These are phyloP conservation scores for Knufia fluminis DNA, from an alignment of 2,329 filamentous ascomycete species.

Conservation along the genomic window DNA sequence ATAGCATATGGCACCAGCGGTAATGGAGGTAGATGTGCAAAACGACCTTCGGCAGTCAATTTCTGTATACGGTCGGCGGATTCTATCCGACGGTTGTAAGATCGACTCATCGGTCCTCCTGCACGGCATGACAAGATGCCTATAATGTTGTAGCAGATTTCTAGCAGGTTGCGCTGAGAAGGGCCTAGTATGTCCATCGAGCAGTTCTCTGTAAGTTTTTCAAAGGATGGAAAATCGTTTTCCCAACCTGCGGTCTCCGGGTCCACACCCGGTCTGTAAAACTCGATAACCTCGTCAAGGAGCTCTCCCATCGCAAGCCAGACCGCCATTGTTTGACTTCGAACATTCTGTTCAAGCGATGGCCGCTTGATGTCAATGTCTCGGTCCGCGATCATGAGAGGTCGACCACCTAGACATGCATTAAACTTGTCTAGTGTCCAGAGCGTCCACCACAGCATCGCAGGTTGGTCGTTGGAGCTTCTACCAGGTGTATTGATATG, in stretches of 20 bases:
- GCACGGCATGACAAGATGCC: constrained; percentile 49
- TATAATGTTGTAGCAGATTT: constrained; percentile 49
- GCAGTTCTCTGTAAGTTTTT: constrained; percentile 27
- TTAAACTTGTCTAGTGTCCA: constrained; percentile 36
- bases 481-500: constrained; percentile 32
- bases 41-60: constrained; percentile 28
- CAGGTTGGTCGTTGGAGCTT: constrained; percentile 24
- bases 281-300: constrained; percentile 31
- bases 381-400: constrained; percentile 31
- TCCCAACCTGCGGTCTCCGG: constrained; percentile 30
- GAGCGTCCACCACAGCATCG: constrained; percentile 32
- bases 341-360: constrained; percentile 9
- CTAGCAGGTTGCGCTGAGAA: constrained; percentile 31
- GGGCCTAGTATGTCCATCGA: neutral
- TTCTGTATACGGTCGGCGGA: constrained; percentile 48
- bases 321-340: constrained; percentile 26
- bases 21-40: constrained; percentile 37
- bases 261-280: constrained; percentile 30
- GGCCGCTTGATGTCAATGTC: constrained; percentile 32
- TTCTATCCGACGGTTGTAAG: constrained; percentile 45
- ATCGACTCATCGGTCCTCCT: constrained; percentile 40
- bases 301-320: constrained; percentile 33
- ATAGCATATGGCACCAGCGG: constrained; percentile 49
- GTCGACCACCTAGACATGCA: constrained; percentile 32
- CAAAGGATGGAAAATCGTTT: constrained; percentile 30